Evolutionary conservation across 2,329 filamentous ascomycete genomes (phyloP), one percentile per base, ranked within the genome.

Genomic region (Dothiorella sarmentorum): DNA sequence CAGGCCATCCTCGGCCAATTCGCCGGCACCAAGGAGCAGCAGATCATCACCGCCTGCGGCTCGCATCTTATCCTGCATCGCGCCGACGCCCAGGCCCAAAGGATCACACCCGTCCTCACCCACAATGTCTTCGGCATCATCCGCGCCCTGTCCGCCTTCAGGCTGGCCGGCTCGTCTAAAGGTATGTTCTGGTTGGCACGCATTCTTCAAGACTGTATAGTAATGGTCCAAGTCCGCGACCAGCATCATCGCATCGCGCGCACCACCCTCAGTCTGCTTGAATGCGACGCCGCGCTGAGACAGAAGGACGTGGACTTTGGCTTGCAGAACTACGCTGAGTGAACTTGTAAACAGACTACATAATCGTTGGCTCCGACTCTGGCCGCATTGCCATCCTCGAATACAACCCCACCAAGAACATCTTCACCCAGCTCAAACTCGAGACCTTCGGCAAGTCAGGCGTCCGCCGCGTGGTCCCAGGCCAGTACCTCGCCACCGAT

Each of bases 381-480:
- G 94, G 94, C 64, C 89, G 94, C 49, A 93, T 99, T 68, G 88
- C 93, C 22, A 91, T 97, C 67, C 82, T 97, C 71, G 93, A 97
- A 76, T 99, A 97, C 73, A 78, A 93, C 33, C 87, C 90, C 13
- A 84, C 89, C 17, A 86, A 91, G 73, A 96, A 96, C 72, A 85
- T 86, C 49, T 97, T 99, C 75, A 87, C 87, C 67, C 87, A 91
- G 45, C 83, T 97, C 63, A 94, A 97, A 69, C 83, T 97, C 59
- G 95, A 99, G 78, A 99, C 95, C 0, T 99, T 96, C 73, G 94
- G 94, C 65, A 99, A 99, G 76, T 97, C 94, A 7, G 95, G 94
- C 35, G 85, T 97, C 56, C 87, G 95, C 60, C 87, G 94, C 67
- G 93, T 97, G 35, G 85, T 99, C 43, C 94, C 95, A 2, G 94